phyloP scores from a whole-genome alignment of 2,329 filamentous ascomycete genomes.

The Ascochyta fabae region DNA sequence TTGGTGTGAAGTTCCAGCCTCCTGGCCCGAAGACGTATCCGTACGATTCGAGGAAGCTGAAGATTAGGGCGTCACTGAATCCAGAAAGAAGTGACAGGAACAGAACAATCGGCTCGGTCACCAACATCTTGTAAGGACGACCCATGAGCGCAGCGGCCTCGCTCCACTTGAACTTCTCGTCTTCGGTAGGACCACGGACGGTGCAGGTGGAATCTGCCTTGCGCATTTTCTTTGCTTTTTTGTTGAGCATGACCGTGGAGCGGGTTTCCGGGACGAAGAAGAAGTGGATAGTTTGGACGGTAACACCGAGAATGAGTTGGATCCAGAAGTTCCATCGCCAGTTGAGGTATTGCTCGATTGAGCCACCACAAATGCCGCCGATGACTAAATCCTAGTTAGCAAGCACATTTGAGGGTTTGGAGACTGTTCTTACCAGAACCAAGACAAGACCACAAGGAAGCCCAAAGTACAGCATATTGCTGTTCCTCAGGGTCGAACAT shows the following conservation, averaged over 20 bases:
- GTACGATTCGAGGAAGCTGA: conserved; percentile 77
- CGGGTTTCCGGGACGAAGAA: conserved; percentile 78
- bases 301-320: conserved; percentile 77
- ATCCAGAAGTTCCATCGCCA: conserved; percentile 86
- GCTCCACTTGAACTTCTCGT: conserved; percentile 41
- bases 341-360: conserved; percentile 68
- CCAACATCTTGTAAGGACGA: conserved; percentile 74
- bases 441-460: conserved; percentile 68
- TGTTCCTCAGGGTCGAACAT: conserved; percentile 65
- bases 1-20: conserved; percentile 64
- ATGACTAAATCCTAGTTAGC: conserved; percentile 68
- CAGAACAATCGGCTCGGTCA: conserved; percentile 76
- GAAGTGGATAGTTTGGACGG: conserved; percentile 71
- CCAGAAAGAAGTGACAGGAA: conserved; percentile 73
- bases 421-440: conserved; percentile 63
- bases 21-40: conserved; percentile 67
- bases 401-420: conserved; percentile 3
- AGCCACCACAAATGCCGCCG: conserved; percentile 80
- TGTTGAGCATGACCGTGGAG: conserved; percentile 76
- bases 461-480: conserved; percentile 69
- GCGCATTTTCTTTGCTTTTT: conserved; percentile 76
- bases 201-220: conserved; percentile 54
- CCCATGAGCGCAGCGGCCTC: conserved; percentile 59
- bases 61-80: conserved; percentile 77
- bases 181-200: conserved; percentile 75